A percentile compares a stretch with the other conserved stretches of the same genome.
These are phyloP conservation scores for Lactarius quietus DNA, from an alignment of 768 basidiomycete genomes.

Conservation along the genomic window DNA sequence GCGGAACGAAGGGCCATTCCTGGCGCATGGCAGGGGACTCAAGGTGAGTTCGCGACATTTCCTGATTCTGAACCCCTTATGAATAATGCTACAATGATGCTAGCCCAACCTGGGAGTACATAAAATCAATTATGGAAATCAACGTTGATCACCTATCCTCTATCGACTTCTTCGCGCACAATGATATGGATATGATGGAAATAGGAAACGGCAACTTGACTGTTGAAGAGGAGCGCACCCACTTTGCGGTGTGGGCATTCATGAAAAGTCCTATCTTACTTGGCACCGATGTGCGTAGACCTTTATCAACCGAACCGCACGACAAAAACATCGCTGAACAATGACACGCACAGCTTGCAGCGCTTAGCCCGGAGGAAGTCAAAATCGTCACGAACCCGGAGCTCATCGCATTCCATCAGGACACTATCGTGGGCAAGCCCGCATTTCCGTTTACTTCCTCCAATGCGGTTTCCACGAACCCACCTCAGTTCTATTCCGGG, in stretches of 20 bases:
- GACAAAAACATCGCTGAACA: neutral
- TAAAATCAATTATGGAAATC: slow-evolving; percentile 42
- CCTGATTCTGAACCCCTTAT: neutral
- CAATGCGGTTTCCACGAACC: slow-evolving; percentile 39
- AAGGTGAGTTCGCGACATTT: slow-evolving; percentile 30
- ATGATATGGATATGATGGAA: slow-evolving; percentile 61
- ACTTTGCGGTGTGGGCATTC: slow-evolving; percentile 58
- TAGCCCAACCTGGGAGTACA: slow-evolving; percentile 48
- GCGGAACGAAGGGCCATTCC: slow-evolving; percentile 42
- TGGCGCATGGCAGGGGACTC: slow-evolving; percentile 53
- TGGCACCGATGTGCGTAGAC: slow-evolving; percentile 35
- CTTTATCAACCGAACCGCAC: neutral
- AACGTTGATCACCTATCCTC: slow-evolving; percentile 42
- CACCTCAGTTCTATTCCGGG: slow-evolving; percentile 53
- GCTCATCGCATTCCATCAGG: slow-evolving; percentile 54
- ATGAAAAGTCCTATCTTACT: slow-evolving; percentile 57
- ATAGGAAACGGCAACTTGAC: slow-evolving; percentile 48
- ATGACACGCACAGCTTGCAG: slow-evolving; percentile 38
- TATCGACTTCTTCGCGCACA: slow-evolving; percentile 47
- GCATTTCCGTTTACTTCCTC: slow-evolving; percentile 47
- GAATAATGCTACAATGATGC: neutral
- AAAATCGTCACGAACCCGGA: slow-evolving; percentile 49
- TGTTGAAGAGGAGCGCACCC: slow-evolving; percentile 48
- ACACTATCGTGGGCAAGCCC: slow-evolving; percentile 42
- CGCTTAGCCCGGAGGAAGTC: slow-evolving; percentile 41